Percentiles rank a stretch among this genome's conserved stretches.
These are phyloP conservation scores for Exophiala alcalophila DNA, from an alignment of 2,329 filamentous ascomycete species.

Conservation along the genomic window DNA sequence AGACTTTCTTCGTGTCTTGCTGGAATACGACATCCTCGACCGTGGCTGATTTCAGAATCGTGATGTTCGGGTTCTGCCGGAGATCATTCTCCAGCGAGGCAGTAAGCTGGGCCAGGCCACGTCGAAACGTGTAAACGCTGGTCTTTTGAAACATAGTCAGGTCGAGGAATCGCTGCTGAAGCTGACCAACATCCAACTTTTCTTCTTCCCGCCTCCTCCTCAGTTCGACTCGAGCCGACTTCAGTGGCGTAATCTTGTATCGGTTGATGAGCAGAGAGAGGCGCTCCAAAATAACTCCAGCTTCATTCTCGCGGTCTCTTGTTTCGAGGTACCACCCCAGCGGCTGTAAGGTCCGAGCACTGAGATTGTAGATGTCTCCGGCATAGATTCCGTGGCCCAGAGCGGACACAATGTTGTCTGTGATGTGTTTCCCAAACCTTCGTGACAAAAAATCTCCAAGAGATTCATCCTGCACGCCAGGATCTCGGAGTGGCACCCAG, in stretches of 20 bases:
- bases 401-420: slow-evolving; percentile 73
- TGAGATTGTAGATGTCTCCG: slow-evolving; percentile 79
- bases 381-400: slow-evolving; percentile 86
- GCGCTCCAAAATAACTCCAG: slow-evolving; percentile 11
- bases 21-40: slow-evolving; percentile 17
- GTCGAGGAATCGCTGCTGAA: not conserved
- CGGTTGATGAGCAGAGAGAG: slow-evolving; percentile 4
- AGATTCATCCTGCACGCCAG: slow-evolving; percentile 61
- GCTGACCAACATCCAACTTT: not conserved
- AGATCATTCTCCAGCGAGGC: slow-evolving; percentile 54
- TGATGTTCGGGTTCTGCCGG: slow-evolving; percentile 55
- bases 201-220: not conserved
- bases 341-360: slow-evolving; percentile 63
- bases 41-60: slow-evolving; percentile 51
- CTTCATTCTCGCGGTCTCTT: slow-evolving; percentile 12
- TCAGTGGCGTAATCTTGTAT: not conserved
- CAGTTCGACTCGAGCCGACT: not conserved
- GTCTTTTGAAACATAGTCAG: slow-evolving; percentile 22
- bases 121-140: slow-evolving; percentile 43
- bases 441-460: slow-evolving; percentile 64
- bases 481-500: slow-evolving; percentile 27
- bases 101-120: slow-evolving; percentile 64
- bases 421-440: slow-evolving; percentile 54
- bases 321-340: slow-evolving; percentile 49
- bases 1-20: slow-evolving; percentile 22